Evolutionary conservation across 75 land plant genomes (phyloP).

Genomic region (Cryptomeria japonica): DNA sequence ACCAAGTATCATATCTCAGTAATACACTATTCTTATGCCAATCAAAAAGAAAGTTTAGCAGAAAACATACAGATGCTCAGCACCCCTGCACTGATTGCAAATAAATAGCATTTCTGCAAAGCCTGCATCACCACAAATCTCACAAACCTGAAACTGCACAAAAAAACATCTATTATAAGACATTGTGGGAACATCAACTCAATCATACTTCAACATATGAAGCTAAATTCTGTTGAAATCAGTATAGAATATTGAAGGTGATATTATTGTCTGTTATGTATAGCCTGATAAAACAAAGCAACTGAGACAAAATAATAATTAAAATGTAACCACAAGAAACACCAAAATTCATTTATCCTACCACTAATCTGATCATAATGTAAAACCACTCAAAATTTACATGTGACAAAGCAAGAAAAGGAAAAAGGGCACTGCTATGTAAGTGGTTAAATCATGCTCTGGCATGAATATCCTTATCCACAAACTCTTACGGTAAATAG

Average conservation of each 20-base stretch:
- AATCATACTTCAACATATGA: not conserved
- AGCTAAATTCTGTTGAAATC: not conserved
- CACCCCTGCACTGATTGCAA: conserved; percentile 3
- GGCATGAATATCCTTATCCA: not conserved
- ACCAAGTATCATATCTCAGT: not conserved
- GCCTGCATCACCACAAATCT: not conserved
- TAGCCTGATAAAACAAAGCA: not conserved
- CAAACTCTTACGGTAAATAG: not conserved
- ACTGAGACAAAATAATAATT: not conserved
- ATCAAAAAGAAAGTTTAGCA: not conserved
- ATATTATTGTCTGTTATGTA: not conserved
- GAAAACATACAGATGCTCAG: conserved; percentile 9
- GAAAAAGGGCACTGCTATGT: not conserved
- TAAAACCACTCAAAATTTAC: not conserved
- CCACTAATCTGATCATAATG: not conserved
- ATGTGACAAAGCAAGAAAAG: not conserved
- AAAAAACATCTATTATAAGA: not conserved
- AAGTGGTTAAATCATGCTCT: not conserved
- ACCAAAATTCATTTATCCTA: not conserved
- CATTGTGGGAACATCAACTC: not conserved
- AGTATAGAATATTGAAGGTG: not conserved
- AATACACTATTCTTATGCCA: not conserved
- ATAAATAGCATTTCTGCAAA: not conserved
- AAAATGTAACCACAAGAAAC: not conserved
- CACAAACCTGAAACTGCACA: not conserved